Evolutionary conservation across 2,329 filamentous ascomycete genomes (phyloP).

Genomic region (Colletotrichum shisoi): DNA sequence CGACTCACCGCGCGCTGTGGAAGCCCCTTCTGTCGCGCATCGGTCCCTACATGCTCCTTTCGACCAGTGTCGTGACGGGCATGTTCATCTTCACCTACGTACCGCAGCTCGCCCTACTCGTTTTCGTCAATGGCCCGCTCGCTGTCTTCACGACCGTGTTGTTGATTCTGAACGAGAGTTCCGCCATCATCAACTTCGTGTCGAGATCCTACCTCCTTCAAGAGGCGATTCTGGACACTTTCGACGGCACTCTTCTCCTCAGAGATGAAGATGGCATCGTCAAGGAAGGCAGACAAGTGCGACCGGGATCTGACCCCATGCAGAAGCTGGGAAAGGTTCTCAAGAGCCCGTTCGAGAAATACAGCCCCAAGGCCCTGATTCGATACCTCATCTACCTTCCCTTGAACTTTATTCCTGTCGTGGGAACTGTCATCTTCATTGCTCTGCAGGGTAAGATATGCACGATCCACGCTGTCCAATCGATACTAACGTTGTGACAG

Average conservation of each 20-base stretch:
- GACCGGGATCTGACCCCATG: slow-evolving; percentile 66
- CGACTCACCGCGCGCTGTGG: slow-evolving; percentile 65
- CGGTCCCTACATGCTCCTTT: slow-evolving; percentile 71
- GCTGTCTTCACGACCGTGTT: slow-evolving; percentile 77
- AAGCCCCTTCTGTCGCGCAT: slow-evolving; percentile 65
- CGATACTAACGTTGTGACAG: slow-evolving; percentile 10
- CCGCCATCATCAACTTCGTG: slow-evolving; percentile 64
- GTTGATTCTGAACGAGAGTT: slow-evolving; percentile 70
- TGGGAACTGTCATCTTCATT: slow-evolving; percentile 84
- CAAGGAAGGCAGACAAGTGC: slow-evolving; percentile 76
- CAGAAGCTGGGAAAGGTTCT: slow-evolving; percentile 64
- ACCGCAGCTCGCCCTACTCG: slow-evolving; percentile 82
- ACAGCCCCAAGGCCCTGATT: slow-evolving; percentile 70
- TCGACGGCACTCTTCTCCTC: slow-evolving; percentile 74
- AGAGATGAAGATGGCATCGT: slow-evolving; percentile 68
- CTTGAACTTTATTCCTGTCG: slow-evolving; percentile 89
- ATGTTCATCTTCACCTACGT: slow-evolving; percentile 92
- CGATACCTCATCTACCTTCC: slow-evolving; percentile 86
- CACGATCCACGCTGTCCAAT: slow-evolving; percentile 33
- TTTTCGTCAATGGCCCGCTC: slow-evolving; percentile 84
- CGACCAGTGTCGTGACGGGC: slow-evolving; percentile 72
- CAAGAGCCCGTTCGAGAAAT: slow-evolving; percentile 65
- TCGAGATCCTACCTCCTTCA: slow-evolving; percentile 78
- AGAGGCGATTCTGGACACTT: slow-evolving; percentile 85
- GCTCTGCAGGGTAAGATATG: slow-evolving; percentile 69